Conservation (phyloP, 1,284 basidiomycete species). For the Rhodofomes roseus region DNA sequence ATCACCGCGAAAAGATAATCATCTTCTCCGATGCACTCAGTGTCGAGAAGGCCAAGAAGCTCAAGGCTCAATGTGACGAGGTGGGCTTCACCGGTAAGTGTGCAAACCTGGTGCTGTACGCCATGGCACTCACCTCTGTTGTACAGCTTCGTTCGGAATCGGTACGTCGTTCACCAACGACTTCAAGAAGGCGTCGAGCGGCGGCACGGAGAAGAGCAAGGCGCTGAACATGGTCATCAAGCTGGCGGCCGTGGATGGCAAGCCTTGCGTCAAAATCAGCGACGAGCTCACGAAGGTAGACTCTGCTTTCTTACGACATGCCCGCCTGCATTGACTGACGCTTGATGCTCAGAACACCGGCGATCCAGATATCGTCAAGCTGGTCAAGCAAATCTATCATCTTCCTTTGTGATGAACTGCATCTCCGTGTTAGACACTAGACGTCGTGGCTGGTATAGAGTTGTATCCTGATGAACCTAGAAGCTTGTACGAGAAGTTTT, state of each 20-base stretch:
- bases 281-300: slow-evolving; percentile 84
- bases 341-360: slow-evolving; percentile 41
- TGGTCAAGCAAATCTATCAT: slow-evolving; percentile 40
- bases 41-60: slow-evolving; percentile 63
- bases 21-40: slow-evolving; percentile 83
- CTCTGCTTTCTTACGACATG: neutral
- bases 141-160: slow-evolving; percentile 77
- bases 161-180: slow-evolving; percentile 92
- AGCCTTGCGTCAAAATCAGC: slow-evolving; percentile 86
- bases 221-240: slow-evolving; percentile 95
- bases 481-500: too few relatives aligned
- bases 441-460: neutral
- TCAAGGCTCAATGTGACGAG: slow-evolving; percentile 71
- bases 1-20: slow-evolving; percentile 64
- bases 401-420: neutral
- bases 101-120: neutral
- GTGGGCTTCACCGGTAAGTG: slow-evolving; percentile 69
- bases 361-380: slow-evolving; percentile 35
- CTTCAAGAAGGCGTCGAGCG: slow-evolving; percentile 58
- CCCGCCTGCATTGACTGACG: neutral
- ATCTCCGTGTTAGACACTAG: neutral
- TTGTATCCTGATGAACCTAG: too few relatives aligned
- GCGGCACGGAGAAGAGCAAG: slow-evolving; percentile 61
- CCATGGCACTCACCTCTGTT: neutral
- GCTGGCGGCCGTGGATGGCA: slow-evolving; percentile 68